A percentile compares a stretch with the other conserved stretches of the same genome.
Evolutionary conservation across 2,329 filamentous ascomycete species (phyloP).

Genomic region (Cryphonectria japonica): DNA sequence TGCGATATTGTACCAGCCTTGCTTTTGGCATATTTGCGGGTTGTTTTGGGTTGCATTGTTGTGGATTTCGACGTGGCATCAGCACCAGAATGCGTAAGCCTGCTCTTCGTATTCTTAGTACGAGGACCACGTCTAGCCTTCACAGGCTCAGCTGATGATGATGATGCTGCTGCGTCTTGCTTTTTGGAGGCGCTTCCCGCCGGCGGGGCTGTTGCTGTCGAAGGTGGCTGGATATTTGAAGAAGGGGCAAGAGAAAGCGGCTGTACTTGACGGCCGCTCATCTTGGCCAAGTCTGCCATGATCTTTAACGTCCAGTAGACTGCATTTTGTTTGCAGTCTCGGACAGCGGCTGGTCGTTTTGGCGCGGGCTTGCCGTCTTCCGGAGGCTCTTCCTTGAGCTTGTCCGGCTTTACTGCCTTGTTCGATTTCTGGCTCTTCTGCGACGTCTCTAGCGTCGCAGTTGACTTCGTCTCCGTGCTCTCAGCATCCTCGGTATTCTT

Average conservation of each 20-base stretch:
- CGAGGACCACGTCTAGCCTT: constrained; percentile 24
- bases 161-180: neutral
- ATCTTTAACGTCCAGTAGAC: constrained; percentile 52
- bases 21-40: neutral
- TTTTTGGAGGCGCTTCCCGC: neutral
- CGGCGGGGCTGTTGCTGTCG: neutral
- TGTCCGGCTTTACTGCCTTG: constrained; percentile 28
- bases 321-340: constrained; percentile 51
- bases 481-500: constrained; percentile 43
- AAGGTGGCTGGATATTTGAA: neutral
- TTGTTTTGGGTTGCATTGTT: neutral
- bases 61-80: neutral
- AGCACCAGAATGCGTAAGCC: neutral
- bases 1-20: neutral
- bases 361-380: constrained; percentile 38
- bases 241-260: neutral
- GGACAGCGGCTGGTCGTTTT: constrained; percentile 47
- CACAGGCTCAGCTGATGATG: neutral
- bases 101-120: constrained; percentile 28
- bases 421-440: constrained; percentile 16
- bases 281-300: constrained; percentile 42
- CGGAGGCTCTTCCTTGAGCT: constrained; percentile 32
- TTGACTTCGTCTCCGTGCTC: constrained; percentile 25
- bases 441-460: neutral
- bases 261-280: constrained; percentile 35